These are phyloP conservation scores for Aspergillus aculeatinus DNA, from an alignment of 2,329 filamentous ascomycete species.

Conservation along the genomic window DNA sequence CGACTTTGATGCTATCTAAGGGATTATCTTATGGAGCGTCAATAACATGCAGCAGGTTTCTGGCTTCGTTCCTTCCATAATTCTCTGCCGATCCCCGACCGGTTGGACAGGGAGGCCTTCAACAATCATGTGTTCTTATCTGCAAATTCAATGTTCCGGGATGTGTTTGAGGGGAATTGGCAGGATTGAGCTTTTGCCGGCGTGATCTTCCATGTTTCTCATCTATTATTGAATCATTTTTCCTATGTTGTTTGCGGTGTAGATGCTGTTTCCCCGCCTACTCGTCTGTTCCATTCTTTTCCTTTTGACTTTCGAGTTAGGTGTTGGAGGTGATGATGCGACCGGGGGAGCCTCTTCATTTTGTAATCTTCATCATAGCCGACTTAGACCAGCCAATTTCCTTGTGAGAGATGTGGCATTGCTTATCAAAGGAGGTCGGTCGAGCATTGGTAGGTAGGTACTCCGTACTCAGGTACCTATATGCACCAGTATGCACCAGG, in stretches of 20 bases:
- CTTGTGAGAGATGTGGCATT: not conserved
- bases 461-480: no score
- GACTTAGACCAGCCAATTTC: not conserved
- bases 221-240: conserved; percentile 26
- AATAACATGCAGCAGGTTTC: conserved; percentile 22
- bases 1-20: conserved; percentile 93
- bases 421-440: no score
- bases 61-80: conserved; percentile 16
- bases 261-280: conserved; percentile 14
- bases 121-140: conserved; percentile 29
- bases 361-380: not conserved
- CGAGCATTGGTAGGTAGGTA: not conserved
- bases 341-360: not conserved
- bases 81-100: conserved; percentile 15
- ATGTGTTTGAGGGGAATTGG: conserved; percentile 30
- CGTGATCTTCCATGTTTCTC: conserved; percentile 28
- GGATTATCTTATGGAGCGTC: conserved; percentile 4
- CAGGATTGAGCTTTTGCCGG: conserved; percentile 27
- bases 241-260: conserved; percentile 14
- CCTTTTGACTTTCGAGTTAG: not conserved
- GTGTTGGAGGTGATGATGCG: not conserved
- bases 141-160: conserved; percentile 25
- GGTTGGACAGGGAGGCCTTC: conserved; percentile 17
- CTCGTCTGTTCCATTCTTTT: conserved; percentile 4
- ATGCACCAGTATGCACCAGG: not conserved